phyloP scores from a whole-genome alignment of 2,329 filamentous ascomycete genomes.

The Trichoderma afroharzianum region DNA sequence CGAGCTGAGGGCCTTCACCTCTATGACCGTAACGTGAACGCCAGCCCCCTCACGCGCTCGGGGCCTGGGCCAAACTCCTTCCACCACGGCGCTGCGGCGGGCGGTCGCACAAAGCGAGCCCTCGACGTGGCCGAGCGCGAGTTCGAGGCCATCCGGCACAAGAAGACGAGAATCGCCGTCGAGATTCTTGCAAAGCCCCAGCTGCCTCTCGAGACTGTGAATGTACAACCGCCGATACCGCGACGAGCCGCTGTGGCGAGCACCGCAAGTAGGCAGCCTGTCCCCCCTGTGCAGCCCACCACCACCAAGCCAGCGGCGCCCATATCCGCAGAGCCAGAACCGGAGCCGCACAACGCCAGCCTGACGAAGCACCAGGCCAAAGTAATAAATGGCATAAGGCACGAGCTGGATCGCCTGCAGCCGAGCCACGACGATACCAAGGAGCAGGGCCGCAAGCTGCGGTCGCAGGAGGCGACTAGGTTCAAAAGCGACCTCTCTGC shows the following conservation, averaged over 20 bases:
- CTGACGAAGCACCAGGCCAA: conserved; percentile 54
- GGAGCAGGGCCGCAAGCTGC: conserved; percentile 70
- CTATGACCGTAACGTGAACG: conserved; percentile 29
- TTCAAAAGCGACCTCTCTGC: conserved; percentile 88
- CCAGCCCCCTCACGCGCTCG: conserved; percentile 26
- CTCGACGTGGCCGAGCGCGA: conserved; percentile 45
- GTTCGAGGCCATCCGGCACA: conserved; percentile 43
- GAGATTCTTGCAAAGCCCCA: conserved; percentile 44
- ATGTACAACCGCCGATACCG: conserved; percentile 26
- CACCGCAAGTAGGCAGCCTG: conserved; percentile 8
- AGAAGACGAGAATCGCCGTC: conserved; percentile 51
- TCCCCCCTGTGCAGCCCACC: conserved; percentile 15
- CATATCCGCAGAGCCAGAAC: conserved; percentile 22
- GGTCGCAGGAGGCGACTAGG: conserved; percentile 79
- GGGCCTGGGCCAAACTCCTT: conserved; percentile 18
- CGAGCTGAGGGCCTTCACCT: conserved; percentile 46
- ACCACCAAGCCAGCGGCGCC: conserved; percentile 23
- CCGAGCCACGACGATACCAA: conserved; percentile 43
- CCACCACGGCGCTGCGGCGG: conserved; percentile 25
- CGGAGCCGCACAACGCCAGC: conserved; percentile 28
- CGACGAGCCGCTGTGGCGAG: conserved; percentile 22
- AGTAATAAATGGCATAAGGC: conserved; percentile 58
- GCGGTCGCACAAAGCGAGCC: conserved; percentile 46
- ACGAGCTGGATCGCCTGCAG: conserved; percentile 57
- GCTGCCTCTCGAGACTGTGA: conserved; percentile 26